phyloP scores from a whole-genome alignment of 177 flowering plant genomes.

The Telopea speciosissima region DNA sequence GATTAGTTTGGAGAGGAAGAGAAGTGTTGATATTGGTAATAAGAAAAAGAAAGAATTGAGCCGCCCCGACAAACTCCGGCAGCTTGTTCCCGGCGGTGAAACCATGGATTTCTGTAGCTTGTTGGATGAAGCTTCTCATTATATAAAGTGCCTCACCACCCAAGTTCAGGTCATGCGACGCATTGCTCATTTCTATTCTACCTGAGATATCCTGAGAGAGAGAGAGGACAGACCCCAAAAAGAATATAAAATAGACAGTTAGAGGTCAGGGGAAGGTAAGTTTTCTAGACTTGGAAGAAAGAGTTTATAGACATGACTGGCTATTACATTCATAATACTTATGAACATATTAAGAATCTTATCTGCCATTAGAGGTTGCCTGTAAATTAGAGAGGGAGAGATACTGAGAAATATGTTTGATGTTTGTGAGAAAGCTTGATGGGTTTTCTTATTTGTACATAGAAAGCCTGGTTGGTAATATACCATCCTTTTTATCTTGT shows the following conservation, averaged over 20 bases:
- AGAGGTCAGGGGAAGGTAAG: neutral
- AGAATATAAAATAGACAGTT: neutral
- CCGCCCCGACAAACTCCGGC: conserved; percentile 29
- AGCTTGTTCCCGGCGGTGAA: conserved; percentile 56
- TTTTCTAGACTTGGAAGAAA: neutral
- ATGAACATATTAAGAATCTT: neutral
- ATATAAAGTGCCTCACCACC: conserved; percentile 43
- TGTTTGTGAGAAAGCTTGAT: neutral
- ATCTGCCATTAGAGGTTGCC: conserved; percentile 7
- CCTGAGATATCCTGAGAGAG: conserved; percentile 4
- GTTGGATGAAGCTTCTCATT: conserved; percentile 63
- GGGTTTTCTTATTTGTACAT: neutral
- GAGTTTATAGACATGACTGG: conserved; percentile 7
- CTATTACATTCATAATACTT: neutral
- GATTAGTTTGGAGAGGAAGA: neutral
- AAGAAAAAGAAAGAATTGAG: neutral
- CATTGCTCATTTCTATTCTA: conserved; percentile 29
- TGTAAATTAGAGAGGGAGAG: conserved; percentile 16
- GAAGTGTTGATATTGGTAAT: neutral
- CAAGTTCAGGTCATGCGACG: conserved; percentile 61
- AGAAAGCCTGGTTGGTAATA: neutral
- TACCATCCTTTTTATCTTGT: no score
- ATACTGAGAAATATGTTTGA: neutral
- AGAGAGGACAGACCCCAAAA: neutral
- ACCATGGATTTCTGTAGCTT: conserved; percentile 38